These are phyloP conservation scores for Hyphopichia homilentoma DNA, from an alignment of 805 yeast species.

Conservation along the genomic window DNA sequence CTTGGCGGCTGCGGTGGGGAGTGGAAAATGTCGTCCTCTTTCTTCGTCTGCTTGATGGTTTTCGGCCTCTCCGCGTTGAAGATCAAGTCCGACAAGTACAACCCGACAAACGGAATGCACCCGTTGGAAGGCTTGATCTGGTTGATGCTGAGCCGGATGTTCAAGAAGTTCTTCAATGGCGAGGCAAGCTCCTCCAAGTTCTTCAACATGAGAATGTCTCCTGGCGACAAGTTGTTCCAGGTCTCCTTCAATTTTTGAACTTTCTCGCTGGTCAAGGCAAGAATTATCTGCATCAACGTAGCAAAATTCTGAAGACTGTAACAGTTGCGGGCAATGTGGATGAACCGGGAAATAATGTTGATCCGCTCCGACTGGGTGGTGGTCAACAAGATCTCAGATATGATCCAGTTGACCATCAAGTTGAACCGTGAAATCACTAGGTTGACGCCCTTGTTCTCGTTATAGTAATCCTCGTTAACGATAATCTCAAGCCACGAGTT, in stretches of 20 bases:
- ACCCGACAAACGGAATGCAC: constrained; percentile 85
- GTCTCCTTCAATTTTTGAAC: constrained; percentile 60
- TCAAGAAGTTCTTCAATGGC: constrained; percentile 68
- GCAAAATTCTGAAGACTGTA: constrained; percentile 73
- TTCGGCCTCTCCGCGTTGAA: constrained; percentile 66
- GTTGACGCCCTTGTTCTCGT: constrained; percentile 66
- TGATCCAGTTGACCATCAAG: constrained; percentile 85
- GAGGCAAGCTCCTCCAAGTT: constrained; percentile 68
- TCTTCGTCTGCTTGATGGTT: constrained; percentile 23
- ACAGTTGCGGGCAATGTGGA: constrained; percentile 80
- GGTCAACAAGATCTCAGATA: constrained; percentile 80
- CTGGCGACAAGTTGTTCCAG: constrained; percentile 71
- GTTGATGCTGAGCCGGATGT: constrained; percentile 60
- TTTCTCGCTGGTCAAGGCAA: constrained; percentile 71
- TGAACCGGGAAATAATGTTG: constrained; percentile 74
- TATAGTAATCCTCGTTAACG: constrained; percentile 47
- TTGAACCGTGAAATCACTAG: constrained; percentile 83
- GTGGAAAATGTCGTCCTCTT: constrained; percentile 2
- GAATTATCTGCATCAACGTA: constrained; percentile 79
- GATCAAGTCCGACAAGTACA: constrained; percentile 78
- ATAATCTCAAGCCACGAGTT: constrained; percentile 82
- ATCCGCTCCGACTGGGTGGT: constrained; percentile 55
- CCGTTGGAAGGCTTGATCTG: constrained; percentile 64
- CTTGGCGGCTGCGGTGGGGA: constrained; percentile 1
- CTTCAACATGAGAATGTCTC: constrained; percentile 65